A percentile compares a stretch with the other conserved stretches of the same genome.
These are phyloP conservation scores for Filobasidium wieringae DNA, from an alignment of 768 basidiomycete species.

Conservation along the genomic window DNA sequence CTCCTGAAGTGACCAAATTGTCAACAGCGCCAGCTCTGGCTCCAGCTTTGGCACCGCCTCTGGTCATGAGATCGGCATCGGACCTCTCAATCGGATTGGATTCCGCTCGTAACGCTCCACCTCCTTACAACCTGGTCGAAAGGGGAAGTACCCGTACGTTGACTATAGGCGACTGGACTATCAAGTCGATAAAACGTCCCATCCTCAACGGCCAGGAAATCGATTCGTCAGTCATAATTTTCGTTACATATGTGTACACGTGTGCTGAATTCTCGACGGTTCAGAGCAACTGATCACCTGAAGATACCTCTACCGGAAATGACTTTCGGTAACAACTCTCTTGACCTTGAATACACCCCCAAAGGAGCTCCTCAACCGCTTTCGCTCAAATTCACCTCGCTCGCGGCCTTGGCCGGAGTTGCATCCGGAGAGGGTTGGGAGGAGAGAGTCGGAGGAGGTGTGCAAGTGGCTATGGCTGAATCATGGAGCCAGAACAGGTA, in stretches of 20 bases:
- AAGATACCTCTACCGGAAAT: slow-evolving; percentile 87
- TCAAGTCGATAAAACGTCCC: slow-evolving; percentile 33
- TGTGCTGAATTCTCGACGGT: not conserved
- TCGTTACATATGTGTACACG: not conserved
- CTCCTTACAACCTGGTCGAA: slow-evolving; percentile 7
- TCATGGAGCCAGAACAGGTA: slow-evolving; percentile 85
- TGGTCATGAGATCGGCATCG: too few species aligned
- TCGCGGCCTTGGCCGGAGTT: slow-evolving; percentile 58
- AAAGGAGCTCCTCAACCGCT: slow-evolving; percentile 41
- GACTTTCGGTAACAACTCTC: slow-evolving; percentile 78
- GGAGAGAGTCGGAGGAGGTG: slow-evolving; percentile 75
- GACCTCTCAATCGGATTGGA: not conserved
- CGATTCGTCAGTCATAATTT: slow-evolving; percentile 46
- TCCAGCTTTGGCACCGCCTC: too few species aligned
- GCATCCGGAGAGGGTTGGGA: slow-evolving; percentile 53
- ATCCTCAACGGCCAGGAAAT: slow-evolving; percentile 53
- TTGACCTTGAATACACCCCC: slow-evolving; percentile 53
- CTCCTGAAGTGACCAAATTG: not conserved
- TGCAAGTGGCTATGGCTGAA: slow-evolving; percentile 89
- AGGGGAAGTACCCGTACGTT: slow-evolving; percentile 14
- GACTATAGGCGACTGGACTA: slow-evolving; percentile 39
- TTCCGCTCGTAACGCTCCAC: not conserved
- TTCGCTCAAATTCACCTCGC: slow-evolving; percentile 55
- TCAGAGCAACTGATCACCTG: slow-evolving; percentile 36
- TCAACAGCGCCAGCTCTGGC: too few species aligned